phyloP scores from a whole-genome alignment of 805 yeast species.

The Saturnispora halmiae region DNA sequence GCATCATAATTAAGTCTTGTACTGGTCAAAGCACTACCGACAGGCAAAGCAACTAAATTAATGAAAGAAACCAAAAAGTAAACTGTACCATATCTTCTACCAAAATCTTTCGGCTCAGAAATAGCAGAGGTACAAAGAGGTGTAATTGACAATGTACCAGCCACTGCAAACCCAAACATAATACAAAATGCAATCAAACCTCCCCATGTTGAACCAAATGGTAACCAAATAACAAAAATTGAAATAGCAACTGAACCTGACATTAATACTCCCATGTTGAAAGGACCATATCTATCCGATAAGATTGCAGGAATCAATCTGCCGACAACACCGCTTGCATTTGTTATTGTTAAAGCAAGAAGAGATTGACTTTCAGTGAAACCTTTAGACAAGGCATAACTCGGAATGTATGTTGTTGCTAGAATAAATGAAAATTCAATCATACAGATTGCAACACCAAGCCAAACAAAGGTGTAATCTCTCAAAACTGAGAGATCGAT shows the following conservation, averaged over 20 bases:
- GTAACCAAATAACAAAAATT: slow-evolving; percentile 54
- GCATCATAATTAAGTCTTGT: slow-evolving; percentile 24
- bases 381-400: slow-evolving; percentile 47
- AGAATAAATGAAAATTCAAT: slow-evolving; percentile 46
- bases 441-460: slow-evolving; percentile 35
- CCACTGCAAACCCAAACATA: slow-evolving; percentile 49
- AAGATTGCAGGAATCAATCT: slow-evolving; percentile 36
- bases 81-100: slow-evolving; percentile 61
- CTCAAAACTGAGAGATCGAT: slow-evolving; percentile 33
- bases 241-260: slow-evolving; percentile 34
- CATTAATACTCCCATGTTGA: slow-evolving; percentile 32
- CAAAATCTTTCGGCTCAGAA: slow-evolving; percentile 55
- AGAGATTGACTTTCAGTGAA: slow-evolving; percentile 34
- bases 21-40: slow-evolving; percentile 30
- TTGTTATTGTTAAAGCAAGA: slow-evolving; percentile 35
- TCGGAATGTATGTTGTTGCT: slow-evolving; percentile 45
- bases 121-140: slow-evolving; percentile 66
- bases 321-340: slow-evolving; percentile 37
- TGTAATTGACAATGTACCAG: slow-evolving; percentile 54
- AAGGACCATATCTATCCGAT: slow-evolving; percentile 39
- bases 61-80: slow-evolving; percentile 41
- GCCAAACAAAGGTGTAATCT: slow-evolving; percentile 34
- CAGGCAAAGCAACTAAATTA: slow-evolving; percentile 39
- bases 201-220: slow-evolving; percentile 40
- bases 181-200: slow-evolving; percentile 45